Percentiles rank a stretch among this genome's conserved stretches.
phyloP scores from a whole-genome alignment of 1,284 basidiomycete genomes.

The Cystobasidium pallidum region DNA sequence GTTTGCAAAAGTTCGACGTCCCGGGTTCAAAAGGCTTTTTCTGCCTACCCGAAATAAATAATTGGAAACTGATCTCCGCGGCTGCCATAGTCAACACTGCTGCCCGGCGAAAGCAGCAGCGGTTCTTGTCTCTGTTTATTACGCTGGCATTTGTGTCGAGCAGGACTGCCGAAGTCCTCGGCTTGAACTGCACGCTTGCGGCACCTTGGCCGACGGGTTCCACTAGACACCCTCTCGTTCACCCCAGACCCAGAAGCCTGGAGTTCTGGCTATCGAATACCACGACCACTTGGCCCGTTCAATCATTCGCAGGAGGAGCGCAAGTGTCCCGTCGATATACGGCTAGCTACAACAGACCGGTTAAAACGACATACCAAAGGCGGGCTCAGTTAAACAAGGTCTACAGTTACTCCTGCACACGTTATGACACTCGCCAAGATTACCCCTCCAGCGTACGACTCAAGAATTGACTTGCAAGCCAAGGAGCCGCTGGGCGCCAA shows the following conservation, averaged over 20 bases:
- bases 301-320: background rate
- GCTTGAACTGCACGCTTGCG: no score
- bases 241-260: background rate
- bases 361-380: background rate
- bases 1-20: background rate
- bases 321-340: no score
- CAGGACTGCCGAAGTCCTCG: no score
- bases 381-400: background rate
- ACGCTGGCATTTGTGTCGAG: no score
- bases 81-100: no score
- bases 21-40: background rate
- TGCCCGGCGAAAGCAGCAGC: background rate
- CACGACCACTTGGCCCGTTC: background rate
- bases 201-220: no score
- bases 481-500: background rate
- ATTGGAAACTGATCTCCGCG: background rate
- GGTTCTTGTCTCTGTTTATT: no score
- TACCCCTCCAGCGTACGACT: background rate
- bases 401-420: background rate
- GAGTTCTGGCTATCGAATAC: background rate
- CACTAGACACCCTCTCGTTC: no score
- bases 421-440: constrained; percentile 1
- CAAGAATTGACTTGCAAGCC: background rate
- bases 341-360: no score
- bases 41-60: background rate